Conservation (phyloP, 2,329 filamentous ascomycete species). For the Ophiocordyceps camponoti-saundersi region DNA sequence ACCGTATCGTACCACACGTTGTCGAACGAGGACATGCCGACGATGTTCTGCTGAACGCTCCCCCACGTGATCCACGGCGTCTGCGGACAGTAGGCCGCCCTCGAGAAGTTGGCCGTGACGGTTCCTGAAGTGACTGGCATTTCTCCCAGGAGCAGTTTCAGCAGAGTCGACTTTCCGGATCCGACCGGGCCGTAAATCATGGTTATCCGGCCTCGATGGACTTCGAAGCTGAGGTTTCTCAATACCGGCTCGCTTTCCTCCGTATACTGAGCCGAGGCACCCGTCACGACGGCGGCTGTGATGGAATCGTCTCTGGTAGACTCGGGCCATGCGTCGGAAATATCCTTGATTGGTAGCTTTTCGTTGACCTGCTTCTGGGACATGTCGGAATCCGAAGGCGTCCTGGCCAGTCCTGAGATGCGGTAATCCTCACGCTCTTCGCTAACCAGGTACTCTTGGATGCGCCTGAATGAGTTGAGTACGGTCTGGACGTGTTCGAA, state of each 20-base stretch:
- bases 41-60: conserved; percentile 9
- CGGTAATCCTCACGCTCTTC: conserved; percentile 5
- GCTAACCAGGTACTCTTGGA: conserved; percentile 7
- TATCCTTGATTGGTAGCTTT: not conserved
- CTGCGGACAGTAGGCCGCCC: conserved; percentile 9
- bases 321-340: not conserved
- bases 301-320: not conserved
- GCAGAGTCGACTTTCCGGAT: conserved; percentile 8
- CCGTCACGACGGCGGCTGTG: not conserved
- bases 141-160: conserved; percentile 8
- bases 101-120: conserved; percentile 2
- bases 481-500: conserved; percentile 7
- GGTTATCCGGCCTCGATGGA: conserved; percentile 5
- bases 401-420: not conserved
- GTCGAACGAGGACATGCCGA: conserved; percentile 6
- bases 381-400: not conserved
- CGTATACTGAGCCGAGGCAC: conserved; percentile 4
- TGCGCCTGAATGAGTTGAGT: conserved; percentile 6
- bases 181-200: conserved; percentile 9
- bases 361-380: not conserved
- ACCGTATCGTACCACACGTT: conserved; percentile 8
- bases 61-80: conserved; percentile 9
- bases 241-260: conserved; percentile 1
- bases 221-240: conserved; percentile 3
- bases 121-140: conserved; percentile 4